Percentiles rank a stretch among this genome's conserved stretches.
Conservation (phyloP, 169 alveolate genomes). For the Eimeria necatrix region DNA sequence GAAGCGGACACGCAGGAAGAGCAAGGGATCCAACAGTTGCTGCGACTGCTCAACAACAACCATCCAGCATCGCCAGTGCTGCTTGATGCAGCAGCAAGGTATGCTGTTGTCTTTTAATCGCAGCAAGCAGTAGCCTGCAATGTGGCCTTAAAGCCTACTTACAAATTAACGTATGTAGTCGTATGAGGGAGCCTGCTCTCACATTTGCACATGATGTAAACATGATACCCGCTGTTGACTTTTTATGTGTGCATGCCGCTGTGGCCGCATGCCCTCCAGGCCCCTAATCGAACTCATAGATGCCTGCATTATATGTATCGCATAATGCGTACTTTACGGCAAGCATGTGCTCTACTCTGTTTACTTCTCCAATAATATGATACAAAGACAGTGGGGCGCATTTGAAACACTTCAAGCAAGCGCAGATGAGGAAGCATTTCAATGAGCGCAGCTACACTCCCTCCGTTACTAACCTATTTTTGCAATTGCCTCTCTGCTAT, state of each 20-base stretch:
- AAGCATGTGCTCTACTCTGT: no score
- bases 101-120: background rate
- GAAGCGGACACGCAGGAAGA: background rate
- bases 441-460: no score
- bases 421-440: no score
- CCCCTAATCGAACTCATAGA: no score
- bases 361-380: no score
- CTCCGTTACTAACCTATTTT: no score
- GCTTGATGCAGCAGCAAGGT: conserved; percentile 8
- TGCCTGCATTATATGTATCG: no score
- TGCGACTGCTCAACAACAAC: background rate
- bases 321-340: no score
- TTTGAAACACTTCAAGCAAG: no score
- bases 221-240: background rate
- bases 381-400: no score
- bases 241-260: background rate
- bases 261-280: background rate
- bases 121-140: background rate
- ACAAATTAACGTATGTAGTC: no score
- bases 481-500: no score
- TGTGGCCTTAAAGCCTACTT: background rate
- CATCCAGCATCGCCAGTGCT: background rate
- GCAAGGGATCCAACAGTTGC: background rate
- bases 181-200: background rate
- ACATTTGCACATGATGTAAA: background rate